Base-by-base conservation (phyloP, 179 eudicot genomes). In the Nepenthes alata region DNA sequence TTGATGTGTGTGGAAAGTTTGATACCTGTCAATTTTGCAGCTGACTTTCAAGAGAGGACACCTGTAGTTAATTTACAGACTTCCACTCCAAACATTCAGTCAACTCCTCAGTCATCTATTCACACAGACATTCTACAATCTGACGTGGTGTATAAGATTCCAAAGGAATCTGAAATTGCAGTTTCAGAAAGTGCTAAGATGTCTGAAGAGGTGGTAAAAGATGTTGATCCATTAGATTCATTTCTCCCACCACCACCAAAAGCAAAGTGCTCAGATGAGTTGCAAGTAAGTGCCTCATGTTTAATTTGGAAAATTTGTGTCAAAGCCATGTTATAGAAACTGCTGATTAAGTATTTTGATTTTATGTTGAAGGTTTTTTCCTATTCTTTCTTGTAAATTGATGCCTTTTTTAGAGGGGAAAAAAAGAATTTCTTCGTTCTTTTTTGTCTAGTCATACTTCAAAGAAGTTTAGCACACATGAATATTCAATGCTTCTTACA, bases 231-330 rank as follows among this genome's bases (percentile, higher is more conserved):
- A 7, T 56, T 93, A 69, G 81, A 74, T 59, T 76, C 61, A 47
- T 93, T 93, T 80, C 93, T 93, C 47, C 95, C 88, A 12, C 81
- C 96, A 35, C 89, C 86, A 38, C 84, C 91, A 35, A 74, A 60
- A 45, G 66, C 56, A 36, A 84, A 74, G 70, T 91, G 96, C 77
- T 75, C 91, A 37, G 80, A 74, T 57, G 91, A 82, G 68, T 67
- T 86, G 70, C 98, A 93, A 72, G 96, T 89, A 72, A 59, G 83
- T 62, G 6, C 52, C 38, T 34, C 2, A 16, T 35, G 49, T 50
- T 13, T 15, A 14, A 11, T n/a, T 39, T 38, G 5, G 39, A 56
- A 35, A 59, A 38, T 49, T 49, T 49, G 45, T 41, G 5, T 4
- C 45, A 41, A 41, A 41, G 2, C 8, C 5, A 4, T 41, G 45